phyloP scores from a whole-genome alignment of 371 early-diverging fungal species.

The Rhizomucor pusillus region DNA sequence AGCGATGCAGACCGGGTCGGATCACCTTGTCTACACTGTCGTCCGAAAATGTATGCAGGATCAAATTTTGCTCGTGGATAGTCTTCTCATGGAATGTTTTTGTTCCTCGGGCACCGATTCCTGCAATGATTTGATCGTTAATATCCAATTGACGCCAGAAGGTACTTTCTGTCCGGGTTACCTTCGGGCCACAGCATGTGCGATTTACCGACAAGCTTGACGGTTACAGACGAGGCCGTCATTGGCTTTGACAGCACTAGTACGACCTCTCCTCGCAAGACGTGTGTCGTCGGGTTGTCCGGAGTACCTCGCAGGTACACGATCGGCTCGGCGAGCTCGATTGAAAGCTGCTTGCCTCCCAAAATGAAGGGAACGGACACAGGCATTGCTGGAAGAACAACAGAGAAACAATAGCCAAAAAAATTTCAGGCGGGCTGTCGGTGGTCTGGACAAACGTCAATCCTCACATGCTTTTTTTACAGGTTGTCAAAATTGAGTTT shows the following conservation, averaged over 20 bases:
- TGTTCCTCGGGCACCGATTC: conserved; percentile 34
- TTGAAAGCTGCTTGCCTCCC: conserved; percentile 36
- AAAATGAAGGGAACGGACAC: conserved; percentile 40
- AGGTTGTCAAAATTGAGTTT: too few species aligned
- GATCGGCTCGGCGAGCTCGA: conserved; percentile 48
- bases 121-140: conserved; percentile 3
- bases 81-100: conserved; percentile 43
- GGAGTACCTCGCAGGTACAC: conserved; percentile 37
- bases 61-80: conserved; percentile 42
- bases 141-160: not conserved
- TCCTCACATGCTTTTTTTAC: too few species aligned
- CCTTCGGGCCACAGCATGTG: conserved; percentile 51
- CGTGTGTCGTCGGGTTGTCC: conserved; percentile 29
- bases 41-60: conserved; percentile 25
- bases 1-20: conserved; percentile 31
- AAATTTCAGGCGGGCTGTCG: too few species aligned
- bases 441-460: too few species aligned
- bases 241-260: conserved; percentile 38
- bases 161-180: conserved; percentile 9
- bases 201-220: conserved; percentile 41
- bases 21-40: conserved; percentile 15
- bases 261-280: conserved; percentile 42
- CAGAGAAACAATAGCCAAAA: too few species aligned
- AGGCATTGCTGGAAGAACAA: too few species aligned
- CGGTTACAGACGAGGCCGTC: conserved; percentile 21